Conservation (phyloP, 257 asterid genomes). For the Plantago ovata region DNA sequence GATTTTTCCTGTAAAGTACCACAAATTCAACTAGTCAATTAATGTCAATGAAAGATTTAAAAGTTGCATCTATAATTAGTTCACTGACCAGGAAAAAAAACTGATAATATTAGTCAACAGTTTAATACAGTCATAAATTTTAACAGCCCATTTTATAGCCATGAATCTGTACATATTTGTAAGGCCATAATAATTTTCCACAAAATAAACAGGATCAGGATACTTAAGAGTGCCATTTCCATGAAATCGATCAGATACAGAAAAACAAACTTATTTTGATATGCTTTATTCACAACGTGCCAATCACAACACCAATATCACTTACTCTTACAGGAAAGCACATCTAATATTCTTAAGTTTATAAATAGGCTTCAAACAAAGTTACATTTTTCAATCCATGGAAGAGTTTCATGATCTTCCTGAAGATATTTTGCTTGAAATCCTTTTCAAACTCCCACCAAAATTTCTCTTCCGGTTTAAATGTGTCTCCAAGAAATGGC, state of each 20-base stretch:
- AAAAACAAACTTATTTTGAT: background rate
- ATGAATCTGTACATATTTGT: background rate
- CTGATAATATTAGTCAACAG: constrained; percentile 8
- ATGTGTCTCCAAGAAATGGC: constrained; percentile 31
- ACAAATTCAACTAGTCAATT: too few relatives aligned
- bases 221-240: background rate
- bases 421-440: constrained; percentile 21
- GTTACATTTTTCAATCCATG: constrained; percentile 3
- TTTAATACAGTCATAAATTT: constrained; percentile 10
- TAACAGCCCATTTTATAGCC: background rate
- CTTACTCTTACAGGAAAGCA: background rate
- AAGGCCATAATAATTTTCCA: background rate
- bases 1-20: too few relatives aligned
- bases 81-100: background rate
- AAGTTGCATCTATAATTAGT: background rate
- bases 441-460: constrained; percentile 24
- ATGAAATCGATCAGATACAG: constrained; percentile 10
- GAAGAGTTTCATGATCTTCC: constrained; percentile 13
- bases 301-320: constrained; percentile 4
- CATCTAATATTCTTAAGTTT: background rate
- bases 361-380: background rate
- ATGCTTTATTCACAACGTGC: constrained; percentile 8
- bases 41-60: background rate
- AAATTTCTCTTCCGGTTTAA: constrained; percentile 22
- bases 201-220: background rate